Evolutionary conservation across 768 basidiomycete genomes (phyloP), one percentile per base, ranked within the genome.

Genomic region (Nevesoporus exiguus): DNA sequence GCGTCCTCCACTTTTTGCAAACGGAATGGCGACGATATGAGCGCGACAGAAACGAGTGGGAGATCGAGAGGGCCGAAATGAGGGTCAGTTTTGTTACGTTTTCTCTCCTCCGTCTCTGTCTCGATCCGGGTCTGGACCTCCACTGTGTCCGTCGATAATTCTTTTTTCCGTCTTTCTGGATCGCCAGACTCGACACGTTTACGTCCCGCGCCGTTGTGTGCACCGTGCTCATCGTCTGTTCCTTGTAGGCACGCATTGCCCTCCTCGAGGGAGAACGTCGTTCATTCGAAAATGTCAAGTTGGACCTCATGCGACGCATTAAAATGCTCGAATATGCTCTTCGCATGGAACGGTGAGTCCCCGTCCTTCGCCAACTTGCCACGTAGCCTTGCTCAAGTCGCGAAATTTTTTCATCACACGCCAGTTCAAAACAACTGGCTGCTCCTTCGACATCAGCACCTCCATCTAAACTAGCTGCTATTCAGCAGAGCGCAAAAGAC

Each of bases 281-380:
- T 59, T 97, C 94, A 0, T 96, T 95, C 62, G 97, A 99, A 73
- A 98, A 98, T 70, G 85, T 96, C 58, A 93, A 97, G 73, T 81
- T 94, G 58, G 97, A 98, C 74, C 79, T 98, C 31, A 87, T 95
- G 82, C 85, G 95, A 57, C 85, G 97, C 55, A 97, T 98, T 61
- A 97, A 97, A 82, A 97, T 99, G 96, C 84, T 99, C 48, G 97
- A 99, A 74, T 98, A 93, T 72, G 97, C 96, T 37, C 77, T 99
- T 45, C 85, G 93, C 44, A 86, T 95, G 77, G 97, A 99, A 76
- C 85, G 97, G 95, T 97, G 58, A 65, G 82, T 77, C 33, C 36
- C 56, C 37, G 37, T 10, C 7, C 21, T 44, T 54, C 55, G 22
- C 21, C 22, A 39, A 21, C 19, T 21, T 10, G n/a, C 47, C 47